Percentiles rank a stretch among this genome's conserved stretches.
phyloP scores from a whole-genome alignment of 2,329 filamentous ascomycete species.

The Cryphonectria japonica region DNA sequence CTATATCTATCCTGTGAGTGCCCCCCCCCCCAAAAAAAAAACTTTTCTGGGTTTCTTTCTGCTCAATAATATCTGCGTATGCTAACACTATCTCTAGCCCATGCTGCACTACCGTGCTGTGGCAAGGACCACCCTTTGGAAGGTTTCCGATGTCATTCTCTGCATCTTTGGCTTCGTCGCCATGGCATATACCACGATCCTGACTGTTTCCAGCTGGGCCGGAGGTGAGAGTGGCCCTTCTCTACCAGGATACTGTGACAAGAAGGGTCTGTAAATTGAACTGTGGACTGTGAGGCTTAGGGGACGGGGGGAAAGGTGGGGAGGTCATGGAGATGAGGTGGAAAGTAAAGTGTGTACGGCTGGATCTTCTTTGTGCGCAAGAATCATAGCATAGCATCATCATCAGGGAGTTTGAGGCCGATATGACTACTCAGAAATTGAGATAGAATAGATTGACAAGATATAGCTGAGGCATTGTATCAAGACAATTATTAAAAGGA shows the following conservation, averaged over 20 bases:
- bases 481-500: background rate
- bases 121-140: conserved; percentile 69
- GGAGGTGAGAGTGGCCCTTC: conserved; percentile 51
- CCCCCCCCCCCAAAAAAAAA: background rate
- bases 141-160: conserved; percentile 72
- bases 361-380: conserved; percentile 19
- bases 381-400: conserved; percentile 24
- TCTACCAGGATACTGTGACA: conserved; percentile 60
- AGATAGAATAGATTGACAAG: conserved; percentile 28
- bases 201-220: conserved; percentile 89
- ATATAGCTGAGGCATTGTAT: conserved; percentile 4
- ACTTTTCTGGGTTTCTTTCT: background rate
- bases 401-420: conserved; percentile 2
- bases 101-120: conserved; percentile 86
- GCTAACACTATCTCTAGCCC: conserved; percentile 62
- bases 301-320: background rate
- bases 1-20: conserved; percentile 93
- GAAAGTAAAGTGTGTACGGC: background rate
- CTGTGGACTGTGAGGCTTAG: background rate
- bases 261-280: conserved; percentile 35
- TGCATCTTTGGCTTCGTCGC: conserved; percentile 82
- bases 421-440: background rate
- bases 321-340: background rate
- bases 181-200: conserved; percentile 88
- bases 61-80: background rate